Evolutionary conservation across 2,329 filamentous ascomycete species (phyloP).

Genomic region (Cladosporium sp.): DNA sequence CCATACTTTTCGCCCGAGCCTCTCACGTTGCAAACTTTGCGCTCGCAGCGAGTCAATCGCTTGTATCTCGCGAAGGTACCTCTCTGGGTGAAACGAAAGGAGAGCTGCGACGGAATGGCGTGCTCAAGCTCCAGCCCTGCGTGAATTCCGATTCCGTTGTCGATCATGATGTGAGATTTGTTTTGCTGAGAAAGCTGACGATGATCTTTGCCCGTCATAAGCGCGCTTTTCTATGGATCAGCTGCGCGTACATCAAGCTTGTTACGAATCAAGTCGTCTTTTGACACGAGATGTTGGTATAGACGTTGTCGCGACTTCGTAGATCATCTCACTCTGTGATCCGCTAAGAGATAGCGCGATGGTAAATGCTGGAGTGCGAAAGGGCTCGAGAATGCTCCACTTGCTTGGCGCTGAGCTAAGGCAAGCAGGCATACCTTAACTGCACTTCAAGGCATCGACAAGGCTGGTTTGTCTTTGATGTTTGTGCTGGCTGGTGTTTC

Average conservation of each 20-base stretch:
- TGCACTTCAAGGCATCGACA: slow-evolving; percentile 6
- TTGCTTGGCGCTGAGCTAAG: slow-evolving; percentile 7
- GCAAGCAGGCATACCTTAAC: slow-evolving; percentile 9
- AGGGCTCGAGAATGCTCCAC: background rate
- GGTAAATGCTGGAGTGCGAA: background rate
- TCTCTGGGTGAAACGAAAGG: background rate
- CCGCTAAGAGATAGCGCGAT: background rate
- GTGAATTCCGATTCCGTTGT: slow-evolving; percentile 6
- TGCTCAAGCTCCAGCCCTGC: slow-evolving; percentile 5
- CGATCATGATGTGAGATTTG: background rate
- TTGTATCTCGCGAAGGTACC: background rate
- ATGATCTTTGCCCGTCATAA: background rate
- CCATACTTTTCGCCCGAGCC: background rate
- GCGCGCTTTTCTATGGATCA: background rate
- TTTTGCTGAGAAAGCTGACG: too few species aligned
- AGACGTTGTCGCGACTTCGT: background rate
- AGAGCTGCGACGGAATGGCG: slow-evolving; percentile 1
- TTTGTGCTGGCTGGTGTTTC: too few species aligned
- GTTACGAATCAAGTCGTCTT: background rate
- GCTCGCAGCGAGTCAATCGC: background rate
- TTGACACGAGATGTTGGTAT: background rate
- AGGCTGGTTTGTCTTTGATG: too few species aligned
- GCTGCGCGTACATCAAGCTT: background rate
- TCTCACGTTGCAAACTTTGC: background rate
- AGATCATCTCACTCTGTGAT: background rate